Evolutionary conservation across 2,329 filamentous ascomycete species (phyloP), one percentile per base, ranked within the genome.

Genomic region (Pseudocercospora fijiensis): DNA sequence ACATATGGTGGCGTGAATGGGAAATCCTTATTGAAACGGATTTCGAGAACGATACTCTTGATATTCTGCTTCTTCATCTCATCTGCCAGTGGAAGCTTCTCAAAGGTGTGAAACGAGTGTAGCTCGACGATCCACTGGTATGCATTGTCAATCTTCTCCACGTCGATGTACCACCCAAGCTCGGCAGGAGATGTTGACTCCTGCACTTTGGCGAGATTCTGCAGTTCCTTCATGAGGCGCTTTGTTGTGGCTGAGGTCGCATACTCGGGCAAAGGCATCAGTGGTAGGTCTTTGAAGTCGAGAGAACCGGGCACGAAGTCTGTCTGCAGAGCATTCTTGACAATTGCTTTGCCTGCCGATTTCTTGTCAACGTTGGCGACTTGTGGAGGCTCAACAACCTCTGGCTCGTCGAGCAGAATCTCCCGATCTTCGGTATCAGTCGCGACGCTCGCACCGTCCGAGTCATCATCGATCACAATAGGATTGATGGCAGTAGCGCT

Each of bases 81-180:
- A 59, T 84, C 74, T 0, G 90, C 88, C 0, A 97, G 80, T 0
- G 90, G 90, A 0, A 95, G 81, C 13, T 65, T 67, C 27, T 67
- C 65, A 62, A 75, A 72, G 7, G 68, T 70, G 1, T 78, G 75
- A 71, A 96, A 96, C 49, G 88, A 91, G 75, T 96, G 93, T 1
- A 97, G 80, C 75, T 96, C 90, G 5, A 96, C 87, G 63, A 96
- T 92, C 92, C 92, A 96, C 72, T 96, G 92, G 72, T 95, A 96
- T 66, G 92, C 82, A 71, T 93, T 96, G 22, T 80, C 84, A 41
- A 93, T 80, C 57, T 85, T 84, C 5, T 81, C 79, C 13, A 83
- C 78, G 71, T 96, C 85, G 61, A 96, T 87, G 72, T 91, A 92
- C 92, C 92, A 96, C 16, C 93, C 93, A 0, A 96, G 83, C 64